Evolutionary conservation across 371 early-diverging fungal genomes (phyloP), one percentile per base, ranked within the genome.

Genomic region (Mucor indicus): DNA sequence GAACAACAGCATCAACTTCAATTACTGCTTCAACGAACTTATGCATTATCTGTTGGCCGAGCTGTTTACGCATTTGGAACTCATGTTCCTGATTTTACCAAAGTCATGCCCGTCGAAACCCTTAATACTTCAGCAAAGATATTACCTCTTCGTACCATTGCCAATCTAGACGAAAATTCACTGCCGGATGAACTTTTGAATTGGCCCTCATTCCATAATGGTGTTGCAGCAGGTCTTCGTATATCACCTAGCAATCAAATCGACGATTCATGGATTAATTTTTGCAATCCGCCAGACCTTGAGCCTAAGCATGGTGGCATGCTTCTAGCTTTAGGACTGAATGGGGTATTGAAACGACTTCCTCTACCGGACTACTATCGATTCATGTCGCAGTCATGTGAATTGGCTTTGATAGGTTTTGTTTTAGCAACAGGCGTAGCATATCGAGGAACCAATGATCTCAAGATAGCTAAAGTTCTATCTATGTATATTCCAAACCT

Each of bases 121-220:
- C 68, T 92, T 13, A 68, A 38, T 0, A 66, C 86, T 0, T 56
- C 80, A 5, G 89, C 80, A 9, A 83, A 81, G 17, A 60, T 93
- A 4, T 55, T 84, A 3, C 87, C 91, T 0, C 38, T 77, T 9
- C 79, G 77, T 29, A 74, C 80, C 1, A 54, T 74, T 13, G 72
- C 83, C 3, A 62, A 66, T 15, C 53, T 83, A 0, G 87, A 84
- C 10, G 66, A 75, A n/a, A 30, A 60, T 1, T 19, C 60, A 0
- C 54, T 70, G 15, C 64, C 65, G 2, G 55, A 70, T 3, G 82
- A 86, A 3, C 55, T 69, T 3, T 30, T 75, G 2, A 72, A 79
- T 24, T 95, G 95, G 96, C 87, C 94, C 0, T 65, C 79, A 6
- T 94, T 95, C 52, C 93, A 95, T 61, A 81, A 85, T 40, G 96